Conservation (phyloP, 495 filamentous ascomycete genomes). For the Aspergillus saccharolyticus region DNA sequence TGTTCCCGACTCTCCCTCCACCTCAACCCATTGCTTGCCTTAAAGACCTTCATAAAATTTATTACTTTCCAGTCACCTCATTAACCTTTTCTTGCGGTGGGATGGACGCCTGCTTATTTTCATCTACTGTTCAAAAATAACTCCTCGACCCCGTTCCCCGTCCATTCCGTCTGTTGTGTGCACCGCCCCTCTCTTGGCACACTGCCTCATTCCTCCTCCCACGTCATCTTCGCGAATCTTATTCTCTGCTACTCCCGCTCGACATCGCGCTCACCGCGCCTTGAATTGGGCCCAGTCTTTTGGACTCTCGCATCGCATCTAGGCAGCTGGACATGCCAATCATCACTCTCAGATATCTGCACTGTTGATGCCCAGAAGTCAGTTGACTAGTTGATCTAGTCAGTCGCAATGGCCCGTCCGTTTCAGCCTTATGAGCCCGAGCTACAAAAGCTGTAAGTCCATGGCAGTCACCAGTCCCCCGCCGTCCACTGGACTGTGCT, state of each 20-base stretch:
- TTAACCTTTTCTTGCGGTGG: too few species aligned
- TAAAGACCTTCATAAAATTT: too few species aligned
- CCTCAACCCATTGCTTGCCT: too few species aligned
- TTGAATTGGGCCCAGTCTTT: neutral
- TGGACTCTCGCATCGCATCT: neutral
- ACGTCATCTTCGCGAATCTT: conserved; percentile 13
- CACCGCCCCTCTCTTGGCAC: conserved; percentile 5
- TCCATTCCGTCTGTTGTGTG: neutral
- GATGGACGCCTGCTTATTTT: neutral
- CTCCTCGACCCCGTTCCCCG: neutral
- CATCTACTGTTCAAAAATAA: neutral
- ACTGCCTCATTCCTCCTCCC: conserved; percentile 3
- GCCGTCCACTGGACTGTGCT: neutral
- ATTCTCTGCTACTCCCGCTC: neutral
- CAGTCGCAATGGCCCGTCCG: conserved; percentile 16
- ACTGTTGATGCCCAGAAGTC: conserved; percentile 3
- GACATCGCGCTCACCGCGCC: neutral
- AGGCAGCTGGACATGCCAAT: conserved; percentile 4
- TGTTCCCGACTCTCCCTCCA: neutral
- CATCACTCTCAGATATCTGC: neutral
- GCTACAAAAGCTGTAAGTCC: conserved; percentile 24
- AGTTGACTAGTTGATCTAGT: neutral
- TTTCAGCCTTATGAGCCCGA: conserved; percentile 24
- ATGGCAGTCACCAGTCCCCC: neutral
- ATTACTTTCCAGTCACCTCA: too few species aligned